A percentile compares a stretch with the other conserved stretches of the same genome.
Evolutionary conservation across 352 stramenopile species (phyloP).

Genomic region (Pythium graminicola): DNA sequence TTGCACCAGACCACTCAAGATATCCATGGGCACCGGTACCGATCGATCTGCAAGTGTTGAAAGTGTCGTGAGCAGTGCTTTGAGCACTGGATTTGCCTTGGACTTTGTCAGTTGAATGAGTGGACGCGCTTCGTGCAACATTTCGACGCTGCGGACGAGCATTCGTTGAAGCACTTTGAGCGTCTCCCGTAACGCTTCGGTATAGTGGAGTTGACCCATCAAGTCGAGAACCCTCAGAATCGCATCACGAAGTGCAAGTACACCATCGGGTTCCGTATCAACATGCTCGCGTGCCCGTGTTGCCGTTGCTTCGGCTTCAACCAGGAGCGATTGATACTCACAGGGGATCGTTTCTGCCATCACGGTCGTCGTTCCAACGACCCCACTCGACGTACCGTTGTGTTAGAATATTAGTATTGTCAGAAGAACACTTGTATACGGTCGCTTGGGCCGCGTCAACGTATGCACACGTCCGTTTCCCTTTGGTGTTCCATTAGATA

Average conservation of each 20-base stretch:
- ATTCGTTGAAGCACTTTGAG: conserved; percentile 8
- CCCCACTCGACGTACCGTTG: conserved; percentile 1
- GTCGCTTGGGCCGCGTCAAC: conserved; percentile 5
- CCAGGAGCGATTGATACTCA: conserved; percentile 3
- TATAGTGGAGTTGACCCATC: conserved; percentile 6
- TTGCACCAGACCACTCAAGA: conserved; percentile 34
- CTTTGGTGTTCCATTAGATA: conserved; percentile 13
- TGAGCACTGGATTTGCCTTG: conserved; percentile 33
- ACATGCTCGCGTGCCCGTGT: conserved; percentile 2
- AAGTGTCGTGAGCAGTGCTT: conserved; percentile 40
- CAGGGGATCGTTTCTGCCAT: no score
- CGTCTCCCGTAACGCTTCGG: neutral
- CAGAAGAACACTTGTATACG: no score
- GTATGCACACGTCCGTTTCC: conserved; percentile 6
- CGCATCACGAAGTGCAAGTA: conserved; percentile 19
- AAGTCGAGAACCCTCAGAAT: conserved; percentile 17
- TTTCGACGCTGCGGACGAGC: conserved; percentile 8
- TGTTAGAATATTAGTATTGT: no score
- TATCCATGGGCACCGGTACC: conserved; percentile 20
- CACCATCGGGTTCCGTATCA: conserved; percentile 13
- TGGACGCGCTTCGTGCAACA: conserved; percentile 16
- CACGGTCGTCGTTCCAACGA: no score
- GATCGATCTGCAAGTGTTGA: conserved; percentile 30
- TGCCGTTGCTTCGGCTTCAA: conserved; percentile 15
- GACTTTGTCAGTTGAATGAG: conserved; percentile 9